Conservation (phyloP, 2,329 filamentous ascomycete species). For the Pyricularia grisea region DNA sequence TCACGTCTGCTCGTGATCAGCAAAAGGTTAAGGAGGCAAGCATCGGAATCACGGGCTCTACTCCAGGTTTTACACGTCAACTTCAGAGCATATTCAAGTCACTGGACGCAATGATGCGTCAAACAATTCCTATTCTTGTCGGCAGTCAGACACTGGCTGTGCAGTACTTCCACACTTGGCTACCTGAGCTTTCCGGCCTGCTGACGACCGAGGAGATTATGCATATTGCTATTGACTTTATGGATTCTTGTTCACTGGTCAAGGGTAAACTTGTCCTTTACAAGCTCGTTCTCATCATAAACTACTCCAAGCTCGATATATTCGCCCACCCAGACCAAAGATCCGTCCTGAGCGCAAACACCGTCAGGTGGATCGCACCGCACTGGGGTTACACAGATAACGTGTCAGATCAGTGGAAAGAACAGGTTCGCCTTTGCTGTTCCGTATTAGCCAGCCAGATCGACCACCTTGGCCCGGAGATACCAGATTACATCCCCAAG, state of each 20-base stretch:
- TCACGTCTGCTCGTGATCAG: constrained; percentile 77
- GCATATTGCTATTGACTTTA: constrained; percentile 84
- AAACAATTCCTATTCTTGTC: constrained; percentile 72
- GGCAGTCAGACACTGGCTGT: constrained; percentile 92
- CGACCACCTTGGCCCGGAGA: constrained; percentile 66
- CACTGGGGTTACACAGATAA: constrained; percentile 76
- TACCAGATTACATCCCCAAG: constrained; percentile 83
- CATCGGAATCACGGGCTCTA: constrained; percentile 69
- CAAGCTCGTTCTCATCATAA: constrained; percentile 85
- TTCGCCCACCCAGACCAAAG: constrained; percentile 74
- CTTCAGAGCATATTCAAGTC: constrained; percentile 82
- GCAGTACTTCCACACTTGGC: constrained; percentile 93
- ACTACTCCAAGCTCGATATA: constrained; percentile 74
- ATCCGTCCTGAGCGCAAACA: constrained; percentile 67
- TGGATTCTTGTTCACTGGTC: constrained; percentile 80
- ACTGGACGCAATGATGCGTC: constrained; percentile 83
- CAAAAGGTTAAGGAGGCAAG: constrained; percentile 83
- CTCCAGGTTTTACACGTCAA: constrained; percentile 68
- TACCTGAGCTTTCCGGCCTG: constrained; percentile 77
- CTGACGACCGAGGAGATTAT: constrained; percentile 78
- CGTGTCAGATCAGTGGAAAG: constrained; percentile 78
- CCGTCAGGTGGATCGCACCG: constrained; percentile 80
- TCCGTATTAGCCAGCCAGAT: constrained; percentile 85
- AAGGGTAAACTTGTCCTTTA: constrained; percentile 89
- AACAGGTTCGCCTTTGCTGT: constrained; percentile 88